Evolutionary conservation across 805 yeast genomes (phyloP).

Genomic region (Hanseniaspora osmophila): DNA sequence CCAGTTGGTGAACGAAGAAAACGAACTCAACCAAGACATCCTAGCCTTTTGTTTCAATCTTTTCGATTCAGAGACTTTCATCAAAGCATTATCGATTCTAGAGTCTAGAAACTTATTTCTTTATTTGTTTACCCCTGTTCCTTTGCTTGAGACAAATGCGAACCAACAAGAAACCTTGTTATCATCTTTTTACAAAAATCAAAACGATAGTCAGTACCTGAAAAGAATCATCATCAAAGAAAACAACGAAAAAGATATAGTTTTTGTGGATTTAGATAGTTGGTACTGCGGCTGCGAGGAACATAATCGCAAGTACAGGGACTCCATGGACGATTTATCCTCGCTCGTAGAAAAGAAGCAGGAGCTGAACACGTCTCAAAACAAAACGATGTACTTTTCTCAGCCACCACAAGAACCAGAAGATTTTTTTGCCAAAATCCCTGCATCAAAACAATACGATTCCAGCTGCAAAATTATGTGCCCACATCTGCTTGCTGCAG

Average conservation of each 20-base stretch:
- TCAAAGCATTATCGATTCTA: conserved; percentile 21
- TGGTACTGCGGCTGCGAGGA: conserved; percentile 25
- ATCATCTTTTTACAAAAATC: neutral
- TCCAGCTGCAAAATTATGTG: conserved; percentile 14
- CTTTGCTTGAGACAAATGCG: too few species aligned
- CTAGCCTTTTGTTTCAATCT: conserved; percentile 20
- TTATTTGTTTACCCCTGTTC: conserved; percentile 12
- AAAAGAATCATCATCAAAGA: conserved; percentile 4
- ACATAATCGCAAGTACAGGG: conserved; percentile 12
- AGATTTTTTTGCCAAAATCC: neutral
- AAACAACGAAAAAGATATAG: conserved; percentile 8
- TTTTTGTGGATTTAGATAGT: conserved; percentile 17
- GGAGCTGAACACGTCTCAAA: neutral
- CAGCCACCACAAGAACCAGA: neutral
- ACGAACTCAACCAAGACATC: conserved; percentile 15
- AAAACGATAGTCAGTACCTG: too few species aligned
- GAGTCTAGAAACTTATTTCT: conserved; percentile 23
- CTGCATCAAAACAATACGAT: neutral
- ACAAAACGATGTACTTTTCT: neutral
- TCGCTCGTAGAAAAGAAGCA: neutral
- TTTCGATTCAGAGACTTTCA: conserved; percentile 20
- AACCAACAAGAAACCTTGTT: too few species aligned
- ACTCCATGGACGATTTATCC: conserved; percentile 3
- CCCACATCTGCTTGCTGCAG: conserved; percentile 21
- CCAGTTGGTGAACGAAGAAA: conserved; percentile 8